Percentiles rank a stretch among this genome's conserved stretches.
Evolutionary conservation across 345 rosid genomes (phyloP).

Genomic region (Acer campestre): DNA sequence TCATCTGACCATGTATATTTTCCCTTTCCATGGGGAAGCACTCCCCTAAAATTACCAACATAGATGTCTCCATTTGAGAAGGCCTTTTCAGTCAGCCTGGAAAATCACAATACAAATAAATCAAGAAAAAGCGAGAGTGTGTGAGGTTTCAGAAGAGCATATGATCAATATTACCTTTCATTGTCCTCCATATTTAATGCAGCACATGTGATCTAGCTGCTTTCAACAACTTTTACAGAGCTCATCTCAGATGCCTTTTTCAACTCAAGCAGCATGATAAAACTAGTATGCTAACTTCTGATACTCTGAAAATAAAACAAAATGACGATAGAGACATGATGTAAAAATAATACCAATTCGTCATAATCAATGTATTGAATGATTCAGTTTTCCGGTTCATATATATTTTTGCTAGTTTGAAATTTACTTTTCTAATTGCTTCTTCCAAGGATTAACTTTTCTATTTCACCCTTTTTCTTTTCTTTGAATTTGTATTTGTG

Average conservation of each 20-base stretch:
- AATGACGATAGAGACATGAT: not conserved
- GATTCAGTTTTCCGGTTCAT: not conserved
- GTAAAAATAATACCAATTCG: not conserved
- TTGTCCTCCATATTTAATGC: constrained; percentile 21
- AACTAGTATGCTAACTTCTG: not conserved
- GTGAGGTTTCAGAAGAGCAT: not conserved
- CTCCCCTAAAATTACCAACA: constrained; percentile 60
- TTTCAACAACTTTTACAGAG: not conserved
- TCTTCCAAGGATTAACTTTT: not conserved
- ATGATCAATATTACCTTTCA: constrained; percentile 24
- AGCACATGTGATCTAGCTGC: constrained; percentile 11
- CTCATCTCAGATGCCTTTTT: not conserved
- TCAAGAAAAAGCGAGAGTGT: not conserved
- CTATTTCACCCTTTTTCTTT: not conserved
- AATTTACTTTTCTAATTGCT: not conserved
- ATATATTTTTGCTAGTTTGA: not conserved
- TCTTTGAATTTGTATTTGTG: not conserved
- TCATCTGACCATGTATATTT: constrained; percentile 74
- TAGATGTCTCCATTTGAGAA: constrained; percentile 75
- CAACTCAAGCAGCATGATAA: constrained; percentile 6
- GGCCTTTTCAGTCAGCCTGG: constrained; percentile 45
- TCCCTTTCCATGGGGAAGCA: constrained; percentile 77
- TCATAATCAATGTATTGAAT: not conserved
- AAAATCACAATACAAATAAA: constrained; percentile 14
- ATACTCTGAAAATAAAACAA: constrained; percentile 2